Conservation (phyloP, 169 alveolate species). For the Eimeria necatrix region DNA sequence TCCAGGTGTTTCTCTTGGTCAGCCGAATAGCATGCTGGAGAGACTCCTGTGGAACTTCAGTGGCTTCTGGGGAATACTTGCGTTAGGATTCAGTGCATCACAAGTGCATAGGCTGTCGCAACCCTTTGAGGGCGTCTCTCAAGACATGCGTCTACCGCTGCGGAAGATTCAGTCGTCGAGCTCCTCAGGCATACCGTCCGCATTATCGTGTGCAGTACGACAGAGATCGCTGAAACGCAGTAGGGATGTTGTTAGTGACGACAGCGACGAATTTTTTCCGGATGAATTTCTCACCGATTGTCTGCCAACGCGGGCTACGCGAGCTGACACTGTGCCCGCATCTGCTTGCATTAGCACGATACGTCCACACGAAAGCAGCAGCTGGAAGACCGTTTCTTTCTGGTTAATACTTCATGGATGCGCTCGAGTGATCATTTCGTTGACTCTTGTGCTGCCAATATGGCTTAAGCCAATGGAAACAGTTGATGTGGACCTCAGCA, state of each 20-base stretch:
- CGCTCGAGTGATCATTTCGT: neutral
- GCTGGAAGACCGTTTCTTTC: neutral
- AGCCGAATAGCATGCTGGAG: constrained; percentile 1
- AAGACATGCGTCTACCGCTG: neutral
- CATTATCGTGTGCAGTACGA: neutral
- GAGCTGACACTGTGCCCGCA: neutral
- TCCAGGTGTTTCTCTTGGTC: constrained; percentile 23
- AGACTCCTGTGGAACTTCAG: constrained; percentile 51
- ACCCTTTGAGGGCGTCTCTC: constrained; percentile 22
- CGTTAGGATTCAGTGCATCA: constrained; percentile 54
- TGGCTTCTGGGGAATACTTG: constrained; percentile 68
- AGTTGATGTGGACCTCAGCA: constrained; percentile 56
- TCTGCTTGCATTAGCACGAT: neutral
- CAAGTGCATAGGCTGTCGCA: constrained; percentile 54
- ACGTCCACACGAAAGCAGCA: neutral
- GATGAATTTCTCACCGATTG: neutral
- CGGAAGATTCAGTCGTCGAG: neutral
- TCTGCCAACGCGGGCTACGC: neutral
- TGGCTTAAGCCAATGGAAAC: constrained; percentile 52
- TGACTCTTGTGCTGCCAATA: constrained; percentile 52
- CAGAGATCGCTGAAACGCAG: neutral
- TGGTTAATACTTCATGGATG: constrained; percentile 40
- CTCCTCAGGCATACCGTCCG: neutral
- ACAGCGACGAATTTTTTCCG: too few relatives aligned
- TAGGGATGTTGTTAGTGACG: neutral